Percentiles rank a stretch among this genome's conserved stretches.
These are phyloP conservation scores for Botrytis sinoallii DNA, from an alignment of 2,329 filamentous ascomycete genomes.

Conservation along the genomic window DNA sequence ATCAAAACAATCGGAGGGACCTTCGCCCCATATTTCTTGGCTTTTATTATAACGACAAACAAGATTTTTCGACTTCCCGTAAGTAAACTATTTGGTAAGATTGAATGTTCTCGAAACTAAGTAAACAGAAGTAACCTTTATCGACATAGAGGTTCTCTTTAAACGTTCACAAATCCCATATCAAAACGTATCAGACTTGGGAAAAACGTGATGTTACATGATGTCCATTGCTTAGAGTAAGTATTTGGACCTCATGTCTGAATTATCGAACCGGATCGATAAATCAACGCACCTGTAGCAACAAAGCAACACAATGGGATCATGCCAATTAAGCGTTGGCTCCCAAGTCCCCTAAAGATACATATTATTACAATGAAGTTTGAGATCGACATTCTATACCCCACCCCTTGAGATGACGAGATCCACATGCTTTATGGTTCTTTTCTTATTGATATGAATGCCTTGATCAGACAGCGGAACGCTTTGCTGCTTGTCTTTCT, in stretches of 20 bases:
- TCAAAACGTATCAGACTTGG: not conserved
- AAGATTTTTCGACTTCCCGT: not conserved
- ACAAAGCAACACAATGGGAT: not conserved
- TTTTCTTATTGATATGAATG: not conserved
- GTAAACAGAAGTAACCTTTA: not conserved
- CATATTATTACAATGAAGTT: not conserved
- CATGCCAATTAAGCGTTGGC: not conserved
- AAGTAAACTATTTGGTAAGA: not conserved
- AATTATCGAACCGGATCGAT: not conserved
- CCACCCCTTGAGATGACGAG: not conserved
- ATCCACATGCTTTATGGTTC: not conserved
- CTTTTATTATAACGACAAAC: not conserved
- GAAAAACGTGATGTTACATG: not conserved
- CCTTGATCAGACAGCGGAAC: constrained; percentile 7
- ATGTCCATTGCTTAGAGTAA: not conserved
- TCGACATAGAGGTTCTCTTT: not conserved
- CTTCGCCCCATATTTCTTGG: not conserved
- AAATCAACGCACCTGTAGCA: not conserved
- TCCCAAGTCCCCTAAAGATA: not conserved
- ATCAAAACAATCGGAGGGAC: not conserved
- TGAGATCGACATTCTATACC: not conserved
- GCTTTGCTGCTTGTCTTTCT: not conserved
- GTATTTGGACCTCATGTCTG: not conserved
- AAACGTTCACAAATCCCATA: not conserved
- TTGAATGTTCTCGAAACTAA: not conserved